Evolutionary conservation across 257 asterid genomes (phyloP).

Genomic region (Jaltomata sinuosa): DNA sequence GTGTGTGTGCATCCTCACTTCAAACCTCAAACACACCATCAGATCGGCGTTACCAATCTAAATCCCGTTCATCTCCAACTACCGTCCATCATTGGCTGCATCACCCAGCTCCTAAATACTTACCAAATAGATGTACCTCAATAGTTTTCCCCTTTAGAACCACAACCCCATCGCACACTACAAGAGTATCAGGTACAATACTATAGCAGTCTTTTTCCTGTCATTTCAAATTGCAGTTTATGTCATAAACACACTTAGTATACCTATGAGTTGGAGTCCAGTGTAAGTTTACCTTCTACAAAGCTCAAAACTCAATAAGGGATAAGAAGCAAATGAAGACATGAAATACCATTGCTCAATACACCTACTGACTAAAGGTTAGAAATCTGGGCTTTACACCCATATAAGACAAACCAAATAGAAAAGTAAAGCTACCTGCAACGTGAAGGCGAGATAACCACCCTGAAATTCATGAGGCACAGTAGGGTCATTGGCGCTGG

Average conservation of each 20-base stretch:
- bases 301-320: not conserved
- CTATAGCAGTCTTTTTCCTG: not conserved
- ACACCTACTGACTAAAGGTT: not conserved
- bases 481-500: conserved; percentile 67
- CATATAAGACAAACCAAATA: not conserved
- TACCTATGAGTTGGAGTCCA: not conserved
- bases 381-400: not conserved
- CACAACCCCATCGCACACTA: not conserved
- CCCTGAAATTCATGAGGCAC: conserved; percentile 73
- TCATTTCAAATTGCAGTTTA: not conserved
- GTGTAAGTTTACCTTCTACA: not conserved
- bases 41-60: not conserved
- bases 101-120: not conserved
- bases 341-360: not conserved
- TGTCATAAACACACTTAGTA: not conserved
- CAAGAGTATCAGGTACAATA: not conserved
- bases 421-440: conserved; percentile 37
- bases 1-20: not conserved
- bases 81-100: not conserved
- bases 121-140: not conserved
- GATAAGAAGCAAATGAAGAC: not conserved
- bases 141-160: not conserved
- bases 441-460: conserved; percentile 82
- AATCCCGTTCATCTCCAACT: not conserved
- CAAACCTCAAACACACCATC: not conserved